Evolutionary conservation across 768 basidiomycete genomes (phyloP).

Genomic region (Mycena polygramma): DNA sequence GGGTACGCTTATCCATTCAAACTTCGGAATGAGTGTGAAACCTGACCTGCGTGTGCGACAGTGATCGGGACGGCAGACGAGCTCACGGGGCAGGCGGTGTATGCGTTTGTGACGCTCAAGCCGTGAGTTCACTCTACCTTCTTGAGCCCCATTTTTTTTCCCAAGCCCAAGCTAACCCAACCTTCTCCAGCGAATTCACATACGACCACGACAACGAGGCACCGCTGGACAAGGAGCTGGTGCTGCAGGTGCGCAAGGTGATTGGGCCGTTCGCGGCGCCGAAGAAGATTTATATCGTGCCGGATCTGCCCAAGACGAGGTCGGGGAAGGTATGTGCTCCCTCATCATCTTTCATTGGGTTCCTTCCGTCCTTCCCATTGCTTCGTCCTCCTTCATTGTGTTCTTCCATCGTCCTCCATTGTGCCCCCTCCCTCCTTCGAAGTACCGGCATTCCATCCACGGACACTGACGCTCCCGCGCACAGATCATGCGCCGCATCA

Average conservation of each 20-base stretch:
- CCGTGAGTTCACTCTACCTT: slow-evolving; percentile 68
- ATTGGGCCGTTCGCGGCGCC: slow-evolving; percentile 99
- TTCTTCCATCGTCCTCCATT: too few relatives aligned
- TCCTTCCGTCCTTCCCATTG: too few relatives aligned
- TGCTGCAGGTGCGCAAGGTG: slow-evolving; percentile 95
- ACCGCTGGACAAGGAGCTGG: slow-evolving; percentile 85
- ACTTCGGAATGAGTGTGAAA: too few relatives aligned
- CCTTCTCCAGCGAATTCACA: slow-evolving; percentile 77
- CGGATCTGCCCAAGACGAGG: slow-evolving; percentile 92
- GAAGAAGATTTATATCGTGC: slow-evolving; percentile 89
- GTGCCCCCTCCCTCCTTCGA: too few relatives aligned
- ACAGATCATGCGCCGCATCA: slow-evolving; percentile 90
- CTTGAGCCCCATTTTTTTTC: background rate
- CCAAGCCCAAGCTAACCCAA: too few relatives aligned
- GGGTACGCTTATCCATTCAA: slow-evolving; percentile 55
- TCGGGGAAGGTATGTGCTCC: slow-evolving; percentile 83
- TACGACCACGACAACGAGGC: slow-evolving; percentile 74
- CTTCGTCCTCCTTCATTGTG: too few relatives aligned
- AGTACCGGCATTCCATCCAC: too few relatives aligned
- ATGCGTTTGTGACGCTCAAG: slow-evolving; percentile 94
- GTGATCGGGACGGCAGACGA: slow-evolving; percentile 91
- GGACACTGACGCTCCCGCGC: too few relatives aligned
- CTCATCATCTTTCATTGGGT: slow-evolving; percentile 1
- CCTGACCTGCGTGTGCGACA: slow-evolving; percentile 29
- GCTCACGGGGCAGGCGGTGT: slow-evolving; percentile 94